A percentile compares a stretch with the other conserved stretches of the same genome.
Conservation (phyloP, 495 filamentous ascomycete genomes). For the Penicillium robsamsonii region DNA sequence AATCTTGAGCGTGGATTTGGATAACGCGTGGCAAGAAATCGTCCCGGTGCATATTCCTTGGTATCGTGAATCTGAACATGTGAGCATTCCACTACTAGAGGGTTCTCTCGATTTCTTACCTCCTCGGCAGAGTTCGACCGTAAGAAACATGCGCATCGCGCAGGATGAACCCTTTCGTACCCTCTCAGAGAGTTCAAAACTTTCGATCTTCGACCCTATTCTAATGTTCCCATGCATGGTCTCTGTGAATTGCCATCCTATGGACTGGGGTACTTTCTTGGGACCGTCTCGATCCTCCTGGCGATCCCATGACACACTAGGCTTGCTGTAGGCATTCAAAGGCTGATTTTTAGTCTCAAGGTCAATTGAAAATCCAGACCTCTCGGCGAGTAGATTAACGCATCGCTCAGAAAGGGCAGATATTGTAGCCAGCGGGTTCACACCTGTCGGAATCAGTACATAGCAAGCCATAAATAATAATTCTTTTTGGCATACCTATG, state of each 20-base stretch:
- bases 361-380: conserved; percentile 46
- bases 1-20: conserved; percentile 50
- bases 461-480: background rate
- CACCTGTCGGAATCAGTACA: conserved; percentile 17
- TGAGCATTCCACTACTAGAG: background rate
- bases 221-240: background rate
- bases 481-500: conserved; percentile 37
- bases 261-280: background rate
- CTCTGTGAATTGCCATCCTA: conserved; percentile 8
- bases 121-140: background rate
- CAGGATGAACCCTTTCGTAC: background rate
- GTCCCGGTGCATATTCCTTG: conserved; percentile 50
- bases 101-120: background rate
- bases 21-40: conserved; percentile 57
- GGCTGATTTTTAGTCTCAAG: conserved; percentile 46
- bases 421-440: conserved; percentile 70
- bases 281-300: background rate
- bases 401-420: conserved; percentile 64
- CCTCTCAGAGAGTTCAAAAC: background rate
- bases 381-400: conserved; percentile 47
- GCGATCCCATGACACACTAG: background rate
- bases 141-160: background rate
- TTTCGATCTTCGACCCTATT: background rate
- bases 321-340: background rate
- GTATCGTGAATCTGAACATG: conserved; percentile 1